phyloP scores from a whole-genome alignment of 805 yeast genomes.

The Isabelozyma pseudorhagii region DNA sequence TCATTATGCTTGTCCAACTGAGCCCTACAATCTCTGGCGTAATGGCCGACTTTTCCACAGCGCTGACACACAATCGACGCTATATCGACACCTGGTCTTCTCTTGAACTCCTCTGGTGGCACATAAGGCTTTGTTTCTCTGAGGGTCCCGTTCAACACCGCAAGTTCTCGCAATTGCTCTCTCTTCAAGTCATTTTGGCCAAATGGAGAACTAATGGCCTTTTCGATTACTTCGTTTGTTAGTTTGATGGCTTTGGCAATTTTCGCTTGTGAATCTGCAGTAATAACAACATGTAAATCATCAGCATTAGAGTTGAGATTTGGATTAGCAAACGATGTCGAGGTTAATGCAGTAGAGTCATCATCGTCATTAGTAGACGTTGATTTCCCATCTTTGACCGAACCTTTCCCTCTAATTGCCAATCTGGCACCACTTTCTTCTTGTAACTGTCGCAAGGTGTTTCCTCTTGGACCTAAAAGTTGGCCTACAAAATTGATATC shows the following conservation, averaged over 20 bases:
- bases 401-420: slow-evolving; percentile 92
- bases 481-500: slow-evolving; percentile 91
- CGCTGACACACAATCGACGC: slow-evolving; percentile 60
- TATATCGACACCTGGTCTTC: slow-evolving; percentile 40
- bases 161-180: slow-evolving; percentile 87
- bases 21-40: slow-evolving; percentile 76
- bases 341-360: slow-evolving; percentile 14
- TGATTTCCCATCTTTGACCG: slow-evolving; percentile 85
- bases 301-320: slow-evolving; percentile 41
- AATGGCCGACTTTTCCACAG: slow-evolving; percentile 85
- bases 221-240: slow-evolving; percentile 72
- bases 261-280: slow-evolving; percentile 77
- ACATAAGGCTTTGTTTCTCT: slow-evolving; percentile 69
- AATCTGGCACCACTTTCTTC: slow-evolving; percentile 84
- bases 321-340: slow-evolving; percentile 18
- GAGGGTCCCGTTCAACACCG: slow-evolving; percentile 90
- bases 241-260: slow-evolving; percentile 71
- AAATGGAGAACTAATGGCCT: slow-evolving; percentile 85
- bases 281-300: slow-evolving; percentile 83
- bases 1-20: not conserved
- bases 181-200: slow-evolving; percentile 91
- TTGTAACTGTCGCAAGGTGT: slow-evolving; percentile 77
- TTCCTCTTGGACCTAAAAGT: slow-evolving; percentile 93
- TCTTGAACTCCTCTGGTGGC: slow-evolving; percentile 19
- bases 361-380: slow-evolving; percentile 49